Evolutionary conservation across 192 early-diverging fungal species (phyloP), one percentile per base, ranked within the genome.

Genomic region (Linderina pennispora): DNA sequence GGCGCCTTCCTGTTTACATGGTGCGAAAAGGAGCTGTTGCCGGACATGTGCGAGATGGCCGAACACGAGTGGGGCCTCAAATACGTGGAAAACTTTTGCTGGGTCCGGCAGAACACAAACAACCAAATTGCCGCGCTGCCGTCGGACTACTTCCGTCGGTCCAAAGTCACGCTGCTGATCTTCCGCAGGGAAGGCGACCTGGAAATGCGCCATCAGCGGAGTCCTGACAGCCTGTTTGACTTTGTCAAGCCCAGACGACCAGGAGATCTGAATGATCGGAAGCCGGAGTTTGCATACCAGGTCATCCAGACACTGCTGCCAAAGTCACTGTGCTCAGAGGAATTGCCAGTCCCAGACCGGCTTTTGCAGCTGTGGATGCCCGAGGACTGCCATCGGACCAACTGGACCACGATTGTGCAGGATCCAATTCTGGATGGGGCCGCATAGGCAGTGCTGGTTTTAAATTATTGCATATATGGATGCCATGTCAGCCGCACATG

Each of bases 41-140:
- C 87, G 14, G 73, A 83, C 19, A 83, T 97, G 45, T 78, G 92
- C 18, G 68, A 59, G 24, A 71, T 88, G 23, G 77, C 82, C 6
- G 82, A 87, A 34, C 35, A 46, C 28, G 59, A 44, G 24, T 94
- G 94, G 91, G 80, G 83, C 1, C 88, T 92, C 74, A 86, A 88
- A 36, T 97, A 97, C 55, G 89, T 95, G 0, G 94, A 94, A 56
- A 97, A 95, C 74, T 92, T 97, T 74, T 89, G 86, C 60, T 97
- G 94, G 92, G 88, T 95, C 55, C 92, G 91, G 44, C 75, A 84
- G 39, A 65, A 79, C 38, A 57, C 80, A 28, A 89, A 92, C 62
- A 94, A 97, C 62, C 76, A 78, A 36, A 89, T 97, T 51, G 81
- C 74, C 10, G 50, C 69, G 17, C 65, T 81, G 22, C 64, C 78